Conservation (phyloP, 768 basidiomycete species). For the Pulveroboletus sp. region DNA sequence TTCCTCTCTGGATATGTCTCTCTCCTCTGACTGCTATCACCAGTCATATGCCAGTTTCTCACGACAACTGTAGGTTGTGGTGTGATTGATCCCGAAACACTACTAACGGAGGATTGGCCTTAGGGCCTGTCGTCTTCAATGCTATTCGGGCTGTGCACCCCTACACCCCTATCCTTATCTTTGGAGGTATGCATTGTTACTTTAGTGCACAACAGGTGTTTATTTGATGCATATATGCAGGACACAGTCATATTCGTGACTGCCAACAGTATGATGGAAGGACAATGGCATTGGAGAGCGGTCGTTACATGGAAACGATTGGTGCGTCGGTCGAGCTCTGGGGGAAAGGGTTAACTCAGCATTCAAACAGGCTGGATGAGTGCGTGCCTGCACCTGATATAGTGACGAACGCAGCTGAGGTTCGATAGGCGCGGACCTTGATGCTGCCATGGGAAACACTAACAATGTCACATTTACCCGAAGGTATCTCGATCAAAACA, state of each 20-base stretch:
- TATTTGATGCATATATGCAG: constrained; percentile 24
- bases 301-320: constrained; percentile 90
- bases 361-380: constrained; percentile 54
- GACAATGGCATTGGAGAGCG: constrained; percentile 59
- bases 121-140: constrained; percentile 70
- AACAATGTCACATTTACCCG: constrained; percentile 60
- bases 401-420: neutral
- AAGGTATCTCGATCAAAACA: constrained; percentile 77
- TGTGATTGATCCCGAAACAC: neutral
- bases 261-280: constrained; percentile 25
- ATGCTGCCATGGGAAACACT: constrained; percentile 31
- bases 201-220: neutral
- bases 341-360: neutral
- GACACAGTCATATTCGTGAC: constrained; percentile 44
- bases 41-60: constrained; percentile 80
- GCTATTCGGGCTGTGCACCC: constrained; percentile 72
- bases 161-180: constrained; percentile 73
- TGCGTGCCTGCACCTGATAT: constrained; percentile 26
- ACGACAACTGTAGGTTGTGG: constrained; percentile 54
- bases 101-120: neutral
- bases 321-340: constrained; percentile 39
- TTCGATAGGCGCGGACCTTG: constrained; percentile 45
- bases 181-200: constrained; percentile 51
- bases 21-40: neutral
- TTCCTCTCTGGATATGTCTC: neutral